Conservation (phyloP, 495 filamentous ascomycete species). For the Hypoxylon trugodes region DNA sequence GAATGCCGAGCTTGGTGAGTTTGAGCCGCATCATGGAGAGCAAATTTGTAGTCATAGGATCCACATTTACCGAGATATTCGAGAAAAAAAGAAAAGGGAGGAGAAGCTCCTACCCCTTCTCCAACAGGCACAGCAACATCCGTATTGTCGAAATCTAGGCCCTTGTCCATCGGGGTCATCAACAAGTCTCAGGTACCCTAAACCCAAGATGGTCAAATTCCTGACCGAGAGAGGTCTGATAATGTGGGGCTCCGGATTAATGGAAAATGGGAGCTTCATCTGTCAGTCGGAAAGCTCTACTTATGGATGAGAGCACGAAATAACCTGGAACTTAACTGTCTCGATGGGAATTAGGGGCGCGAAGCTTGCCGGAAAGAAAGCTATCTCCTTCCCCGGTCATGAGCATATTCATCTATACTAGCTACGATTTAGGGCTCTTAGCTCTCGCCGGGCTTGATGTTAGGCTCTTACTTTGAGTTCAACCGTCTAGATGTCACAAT, state of each 20-base stretch:
- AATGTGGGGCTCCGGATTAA: conserved; percentile 20
- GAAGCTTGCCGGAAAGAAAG: no score
- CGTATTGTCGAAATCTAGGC: neutral
- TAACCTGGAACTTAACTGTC: no score
- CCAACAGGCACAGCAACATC: neutral
- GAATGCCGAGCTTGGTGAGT: neutral
- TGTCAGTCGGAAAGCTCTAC: neutral
- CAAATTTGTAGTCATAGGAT: neutral
- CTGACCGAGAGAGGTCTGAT: conserved; percentile 13
- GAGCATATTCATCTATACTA: no score
- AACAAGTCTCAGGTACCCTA: neutral
- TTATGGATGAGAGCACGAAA: no score
- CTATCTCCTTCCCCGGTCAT: no score
- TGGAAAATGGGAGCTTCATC: conserved; percentile 5
- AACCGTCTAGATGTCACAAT: no score
- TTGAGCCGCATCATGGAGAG: conserved; percentile 23
- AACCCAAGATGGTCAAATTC: conserved; percentile 1
- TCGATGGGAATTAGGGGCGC: no score
- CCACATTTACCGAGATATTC: conserved; percentile 4
- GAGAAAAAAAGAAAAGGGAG: conserved; percentile 9
- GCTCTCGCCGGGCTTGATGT: no score
- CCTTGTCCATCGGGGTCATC: neutral
- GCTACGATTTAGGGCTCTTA: no score
- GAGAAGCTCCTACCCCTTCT: neutral
- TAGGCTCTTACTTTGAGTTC: no score